Evolutionary conservation across 768 basidiomycete species (phyloP), one percentile per base, ranked within the genome.

Genomic region (Amanita pallidorosea): DNA sequence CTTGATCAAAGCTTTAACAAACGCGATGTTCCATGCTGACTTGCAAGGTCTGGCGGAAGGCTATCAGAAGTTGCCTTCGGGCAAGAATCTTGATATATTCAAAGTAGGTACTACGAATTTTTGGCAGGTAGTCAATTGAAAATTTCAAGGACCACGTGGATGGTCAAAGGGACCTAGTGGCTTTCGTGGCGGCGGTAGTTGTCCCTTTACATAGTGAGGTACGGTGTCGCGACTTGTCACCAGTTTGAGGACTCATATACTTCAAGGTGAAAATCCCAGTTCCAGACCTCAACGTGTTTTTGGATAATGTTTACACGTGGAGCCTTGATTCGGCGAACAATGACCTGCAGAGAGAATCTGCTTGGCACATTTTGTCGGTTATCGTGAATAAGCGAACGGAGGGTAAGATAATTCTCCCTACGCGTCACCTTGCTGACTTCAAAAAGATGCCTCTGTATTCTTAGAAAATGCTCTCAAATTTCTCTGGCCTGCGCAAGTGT

Each of bases 321-420:
- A 72, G 74, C 36, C 64, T 88, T 18, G 58, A 66, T 5, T 57
- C 63, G 9, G 67, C 75, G 3, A 71, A 73, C 15, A 76, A 67
- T 45, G 64, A 69, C 40, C 56, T 74, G 0, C 85, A 88, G 60
- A 68, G 70, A 54, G 71, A 74, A 27, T 73, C 80, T 23, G 76
- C 73, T 2, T 70, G 77, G 58, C 75, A 81, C 35, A 58, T 81
- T 2, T 61, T 90, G 15, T 73, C 83, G 1, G 76, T 83, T 0
- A 66, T 88, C n/a, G 65, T 92, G 23, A 96, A 97, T 63, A 90
- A 92, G 63, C 77, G 81, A 34, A 70, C 72, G 8, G 73, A 81
- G 36, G 81, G 93, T 91, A 44, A 55, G 74, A 47, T 49, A 15
- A 6, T 5, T 45, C 33, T 50, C 15, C 33, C 44, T 17, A 35